Evolutionary conservation across 805 yeast species (phyloP), one percentile per base, ranked within the genome.

Genomic region (Yamadazyma phyllophila): DNA sequence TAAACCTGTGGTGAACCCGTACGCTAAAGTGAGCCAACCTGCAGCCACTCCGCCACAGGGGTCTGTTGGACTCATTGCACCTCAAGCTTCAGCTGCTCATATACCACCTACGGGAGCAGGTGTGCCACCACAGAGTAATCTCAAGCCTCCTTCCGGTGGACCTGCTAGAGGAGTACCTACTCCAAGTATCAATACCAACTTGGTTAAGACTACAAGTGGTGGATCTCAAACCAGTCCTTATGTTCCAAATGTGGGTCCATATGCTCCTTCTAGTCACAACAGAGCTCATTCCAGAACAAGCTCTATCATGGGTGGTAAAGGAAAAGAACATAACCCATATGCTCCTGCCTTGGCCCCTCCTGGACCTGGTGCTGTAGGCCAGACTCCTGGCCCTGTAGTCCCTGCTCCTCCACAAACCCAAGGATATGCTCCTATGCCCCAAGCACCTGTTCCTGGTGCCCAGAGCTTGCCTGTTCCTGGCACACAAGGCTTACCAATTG

Each of bases 191-290:
- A 65, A 65, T 43, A 63, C 68, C 2, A 59, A 57, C 42, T 54
- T 64, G 7, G 45, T 59, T 9, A 53, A 57, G 41, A 40, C 43
- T 5, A 46, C 52, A 15, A 60, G 60, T 7, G 46, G 55, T 26
- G 51, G 54, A 36, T 46, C 52, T 52, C 66, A 20, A 51, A 60
- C 27, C 26, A 68, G 74, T 45, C 75, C 76, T 2, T 71, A 71
- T 50, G 70, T 71, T 9, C 77, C 77, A 1, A 61, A 63, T 39
- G 60, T 72, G 9, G 77, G 77, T 7, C 77, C 75, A 2, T 71
- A 71, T 46, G 76, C 70, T 7, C 77, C 77, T 4, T 57, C 59
- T 33, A 55, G 51, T 27, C 65, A 65, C 49, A 54, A 57, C 31
- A 61, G 63, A 39, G 59, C 67, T 0, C 75, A 70, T 47, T 69